These are phyloP conservation scores for Trichoderma gracile DNA, from an alignment of 2,329 filamentous ascomycete genomes.

Conservation along the genomic window DNA sequence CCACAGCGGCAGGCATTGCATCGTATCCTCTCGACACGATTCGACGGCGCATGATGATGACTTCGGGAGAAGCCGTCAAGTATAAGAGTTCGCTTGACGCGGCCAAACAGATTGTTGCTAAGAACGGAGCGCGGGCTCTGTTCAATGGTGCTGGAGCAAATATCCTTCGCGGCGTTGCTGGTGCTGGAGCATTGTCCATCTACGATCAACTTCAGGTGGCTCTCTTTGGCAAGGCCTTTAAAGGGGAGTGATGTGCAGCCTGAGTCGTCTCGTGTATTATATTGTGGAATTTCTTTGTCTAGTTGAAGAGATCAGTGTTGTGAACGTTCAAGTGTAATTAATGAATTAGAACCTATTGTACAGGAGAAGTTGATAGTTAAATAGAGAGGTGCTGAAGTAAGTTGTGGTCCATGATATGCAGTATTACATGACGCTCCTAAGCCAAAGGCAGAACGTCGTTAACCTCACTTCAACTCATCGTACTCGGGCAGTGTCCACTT, in stretches of 20 bases:
- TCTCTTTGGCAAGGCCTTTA: conserved; percentile 1
- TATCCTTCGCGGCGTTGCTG: conserved; percentile 3
- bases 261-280: neutral
- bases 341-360: too few relatives aligned
- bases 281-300: neutral
- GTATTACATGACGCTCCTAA: neutral
- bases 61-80: conserved; percentile 9
- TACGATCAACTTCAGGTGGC: conserved; percentile 3
- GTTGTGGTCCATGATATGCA: too few relatives aligned
- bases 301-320: neutral
- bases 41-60: conserved; percentile 11
- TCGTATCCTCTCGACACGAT: conserved; percentile 14
- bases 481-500: conserved; percentile 7
- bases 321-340: too few relatives aligned
- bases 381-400: too few relatives aligned
- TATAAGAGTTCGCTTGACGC: conserved; percentile 6
- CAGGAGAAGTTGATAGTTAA: neutral
- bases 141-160: conserved; percentile 5
- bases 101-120: neutral
- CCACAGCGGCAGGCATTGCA: conserved; percentile 6
- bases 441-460: neutral
- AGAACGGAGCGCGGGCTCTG: neutral
- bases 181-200: conserved; percentile 10
- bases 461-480: neutral
- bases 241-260: neutral